Evolutionary conservation across 2,329 filamentous ascomycete species (phyloP), one percentile per base, ranked within the genome.

Genomic region (Lanzia echinophila): DNA sequence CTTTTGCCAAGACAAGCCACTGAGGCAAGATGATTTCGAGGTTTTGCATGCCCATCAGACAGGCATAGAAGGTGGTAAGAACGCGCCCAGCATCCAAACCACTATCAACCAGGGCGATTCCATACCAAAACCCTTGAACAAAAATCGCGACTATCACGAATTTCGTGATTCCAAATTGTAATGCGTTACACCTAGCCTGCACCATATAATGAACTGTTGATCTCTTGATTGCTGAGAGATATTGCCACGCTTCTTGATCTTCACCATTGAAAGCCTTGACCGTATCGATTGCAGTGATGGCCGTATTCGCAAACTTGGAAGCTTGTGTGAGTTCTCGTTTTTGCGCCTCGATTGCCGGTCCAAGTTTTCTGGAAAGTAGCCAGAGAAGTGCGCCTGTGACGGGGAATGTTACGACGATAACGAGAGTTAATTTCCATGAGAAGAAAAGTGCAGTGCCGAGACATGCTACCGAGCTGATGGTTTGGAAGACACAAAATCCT

Each of bases 61-160:
- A 87, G 4, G 88, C 82, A 73, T 94, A 95, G 60, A 97, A 96
- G 0, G 90, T 87, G 0, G 88, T 94, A 43, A 96, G 69, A 3
- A 95, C 81, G 53, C 85, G 75, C 0, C 85, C 87, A 0, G 88
- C 73, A 11, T 73, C 75, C 12, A 81, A 71, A 1, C 75, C 68
- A 1, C 78, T 70, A 10, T 76, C 73, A 10, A 94, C 83, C 1
- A 96, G 76, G 1, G 80, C 73, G 28, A 86, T 79, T 0, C 90
- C 91, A 62, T 91, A 95, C 82, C 88, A 96, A 65, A 97, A 96
- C 0, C 90, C 91, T 54, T 90, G 79, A 0, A 95, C 85, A 60
- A 97, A 96, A 67, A 96, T 83, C 1, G 76, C 77, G 3, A 90
- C 79, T 31, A 86, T 83, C 73, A 90, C 83, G 60, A 95, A 81